Conservation (phyloP, 2,329 filamentous ascomycete genomes). For the Exophiala phaeomuriformis region DNA sequence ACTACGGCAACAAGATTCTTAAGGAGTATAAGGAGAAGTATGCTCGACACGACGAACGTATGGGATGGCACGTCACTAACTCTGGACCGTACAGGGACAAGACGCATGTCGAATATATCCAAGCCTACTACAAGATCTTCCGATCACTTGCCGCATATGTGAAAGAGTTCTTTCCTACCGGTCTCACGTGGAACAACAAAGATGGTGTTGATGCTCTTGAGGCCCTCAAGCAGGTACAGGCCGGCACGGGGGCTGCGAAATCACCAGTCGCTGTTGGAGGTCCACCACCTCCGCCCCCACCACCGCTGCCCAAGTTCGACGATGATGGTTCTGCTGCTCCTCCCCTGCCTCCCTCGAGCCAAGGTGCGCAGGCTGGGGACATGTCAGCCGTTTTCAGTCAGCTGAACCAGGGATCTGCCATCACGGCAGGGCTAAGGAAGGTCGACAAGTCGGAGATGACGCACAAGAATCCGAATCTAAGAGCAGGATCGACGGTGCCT, state of each 20-base stretch:
- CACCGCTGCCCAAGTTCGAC: slow-evolving; percentile 40
- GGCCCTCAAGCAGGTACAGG: slow-evolving; percentile 53
- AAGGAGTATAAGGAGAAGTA: slow-evolving; percentile 82
- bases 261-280: slow-evolving; percentile 34
- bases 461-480: slow-evolving; percentile 89
- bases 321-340: slow-evolving; percentile 52
- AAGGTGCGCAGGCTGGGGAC: slow-evolving; percentile 48
- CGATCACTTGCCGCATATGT: slow-evolving; percentile 75
- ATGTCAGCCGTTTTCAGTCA: slow-evolving; percentile 86
- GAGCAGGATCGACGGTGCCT: slow-evolving; percentile 64
- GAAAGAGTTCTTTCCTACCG: slow-evolving; percentile 71
- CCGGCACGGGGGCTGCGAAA: slow-evolving; percentile 30
- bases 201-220: slow-evolving; percentile 66
- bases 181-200: slow-evolving; percentile 78
- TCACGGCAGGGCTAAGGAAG: slow-evolving; percentile 83
- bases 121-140: slow-evolving; percentile 87
- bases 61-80: slow-evolving; percentile 21
- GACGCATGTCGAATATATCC: slow-evolving; percentile 78
- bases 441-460: slow-evolving; percentile 96
- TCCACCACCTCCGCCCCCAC: slow-evolving; percentile 45
- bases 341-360: slow-evolving; percentile 52
- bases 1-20: slow-evolving; percentile 89
- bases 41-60: slow-evolving; percentile 24
- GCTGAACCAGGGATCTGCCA: slow-evolving; percentile 78
- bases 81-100: slow-evolving; percentile 52